Percentiles rank a stretch among this genome's conserved stretches.
Evolutionary conservation across 768 basidiomycete genomes (phyloP).

Genomic region (Kwoniella bestiolae): DNA sequence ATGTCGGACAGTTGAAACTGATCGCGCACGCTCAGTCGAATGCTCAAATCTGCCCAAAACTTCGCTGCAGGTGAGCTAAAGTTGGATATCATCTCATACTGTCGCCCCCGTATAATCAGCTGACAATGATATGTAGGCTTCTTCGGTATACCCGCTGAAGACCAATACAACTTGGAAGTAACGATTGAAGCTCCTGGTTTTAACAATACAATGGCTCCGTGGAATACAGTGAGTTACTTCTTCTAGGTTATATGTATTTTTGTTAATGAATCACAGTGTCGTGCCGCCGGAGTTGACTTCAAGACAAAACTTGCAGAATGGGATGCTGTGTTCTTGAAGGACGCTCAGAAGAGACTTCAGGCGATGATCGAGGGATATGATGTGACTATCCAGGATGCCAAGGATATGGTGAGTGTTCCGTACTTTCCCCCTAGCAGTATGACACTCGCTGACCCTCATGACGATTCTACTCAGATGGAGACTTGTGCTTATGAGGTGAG

Average conservation of each 20-base stretch:
- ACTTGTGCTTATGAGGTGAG: constrained; percentile 54
- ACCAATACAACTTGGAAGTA: constrained; percentile 77
- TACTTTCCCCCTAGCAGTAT: neutral
- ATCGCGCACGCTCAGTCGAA: constrained; percentile 61
- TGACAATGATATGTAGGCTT: constrained; percentile 62
- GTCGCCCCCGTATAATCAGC: neutral
- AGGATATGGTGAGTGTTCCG: constrained; percentile 41
- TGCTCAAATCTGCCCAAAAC: constrained; percentile 60
- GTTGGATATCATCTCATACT: neutral
- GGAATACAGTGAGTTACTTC: constrained; percentile 67
- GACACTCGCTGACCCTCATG: neutral
- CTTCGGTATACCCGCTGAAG: constrained; percentile 69
- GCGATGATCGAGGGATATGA: constrained; percentile 51
- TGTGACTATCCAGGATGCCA: constrained; percentile 45
- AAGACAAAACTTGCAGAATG: constrained; percentile 61
- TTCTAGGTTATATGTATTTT: no score
- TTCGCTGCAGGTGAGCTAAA: constrained; percentile 63
- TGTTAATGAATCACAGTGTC: constrained; percentile 58
- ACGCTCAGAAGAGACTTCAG: constrained; percentile 68
- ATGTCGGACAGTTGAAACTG: neutral
- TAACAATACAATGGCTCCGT: constrained; percentile 85
- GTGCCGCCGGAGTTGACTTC: constrained; percentile 15
- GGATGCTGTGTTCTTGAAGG: constrained; percentile 72
- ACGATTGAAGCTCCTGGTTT: constrained; percentile 71
- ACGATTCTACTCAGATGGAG: constrained; percentile 44